Percentiles rank a stretch among this genome's conserved stretches.
Conservation (phyloP, 1,284 basidiomycete genomes). For the Earliella scabrosa region DNA sequence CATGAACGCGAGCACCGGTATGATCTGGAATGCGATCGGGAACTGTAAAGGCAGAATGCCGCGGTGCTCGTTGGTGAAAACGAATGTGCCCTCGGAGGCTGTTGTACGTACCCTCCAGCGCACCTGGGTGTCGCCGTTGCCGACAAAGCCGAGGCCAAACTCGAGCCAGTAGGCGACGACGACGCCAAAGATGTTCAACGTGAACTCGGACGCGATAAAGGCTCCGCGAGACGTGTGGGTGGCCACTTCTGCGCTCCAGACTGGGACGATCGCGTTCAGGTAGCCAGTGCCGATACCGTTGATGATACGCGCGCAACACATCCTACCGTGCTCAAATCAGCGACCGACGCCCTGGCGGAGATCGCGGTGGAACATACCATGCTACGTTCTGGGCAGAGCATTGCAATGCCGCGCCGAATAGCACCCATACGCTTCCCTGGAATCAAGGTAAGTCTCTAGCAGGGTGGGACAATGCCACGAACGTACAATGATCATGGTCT, state of each 20-base stretch:
- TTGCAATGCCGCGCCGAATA: slow-evolving; percentile 53
- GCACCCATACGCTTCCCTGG: slow-evolving; percentile 46
- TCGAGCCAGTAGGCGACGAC: slow-evolving; percentile 60
- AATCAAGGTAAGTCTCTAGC: not conserved
- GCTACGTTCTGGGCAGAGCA: slow-evolving; percentile 52
- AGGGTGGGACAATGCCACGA: not conserved
- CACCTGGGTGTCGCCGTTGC: slow-evolving; percentile 45
- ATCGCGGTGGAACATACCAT: slow-evolving; percentile 38
- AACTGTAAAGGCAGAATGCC: slow-evolving; percentile 37
- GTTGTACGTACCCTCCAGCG: slow-evolving; percentile 45
- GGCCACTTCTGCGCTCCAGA: slow-evolving; percentile 54
- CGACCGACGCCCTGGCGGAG: too few species aligned
- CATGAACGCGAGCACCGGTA: slow-evolving; percentile 50
- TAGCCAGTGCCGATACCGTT: slow-evolving; percentile 57
- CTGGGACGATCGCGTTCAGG: slow-evolving; percentile 56
- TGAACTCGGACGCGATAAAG: slow-evolving; percentile 42
- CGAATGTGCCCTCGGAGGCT: not conserved
- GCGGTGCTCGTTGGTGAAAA: slow-evolving; percentile 3
- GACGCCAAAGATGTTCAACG: slow-evolving; percentile 54
- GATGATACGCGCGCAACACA: slow-evolving; percentile 54
- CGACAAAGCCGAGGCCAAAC: slow-evolving; percentile 53
- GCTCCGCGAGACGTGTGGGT: slow-evolving; percentile 49
- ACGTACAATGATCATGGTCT: slow-evolving; percentile 45
- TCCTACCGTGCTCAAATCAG: too few species aligned
- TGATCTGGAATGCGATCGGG: slow-evolving; percentile 53